Base-by-base conservation (phyloP, 257 asterid species). In the Plantago major region DNA sequence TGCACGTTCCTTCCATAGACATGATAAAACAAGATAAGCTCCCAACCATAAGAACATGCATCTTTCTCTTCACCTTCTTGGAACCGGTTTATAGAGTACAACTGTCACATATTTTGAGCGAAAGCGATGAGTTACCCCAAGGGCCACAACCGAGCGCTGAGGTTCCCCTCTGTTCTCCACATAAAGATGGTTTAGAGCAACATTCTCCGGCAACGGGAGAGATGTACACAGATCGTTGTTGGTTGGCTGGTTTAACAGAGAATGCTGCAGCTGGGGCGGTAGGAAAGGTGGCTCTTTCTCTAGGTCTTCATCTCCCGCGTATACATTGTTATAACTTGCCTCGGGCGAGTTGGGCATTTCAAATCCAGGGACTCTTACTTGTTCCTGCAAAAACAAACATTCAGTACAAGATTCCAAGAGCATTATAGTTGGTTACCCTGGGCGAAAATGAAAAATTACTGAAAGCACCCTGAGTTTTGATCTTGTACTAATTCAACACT, bases 61-160 rank as follows among this genome's bases (percentile, higher is more conserved):
- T 45, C 54, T 30, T 22, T 65, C 49, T 51, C 60, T 56, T 74
- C 79, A 88, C 81, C 94, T 81, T 72, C 94, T 84, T 22, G 80
- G 88, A 56, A 86, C 94, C 3, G 96, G 98, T 77, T 91, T 91
- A 67, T 88, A 91, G 44, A 91, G 96, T 82, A 91, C 90, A 17
- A 91, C 90, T 0, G 96, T 88, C 11, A 91, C 96, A 17, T 59
- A 88, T 58, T 88, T 91, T 1, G 96, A 84, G 28, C 98, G 95
- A 58, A 88, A 91, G 30, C 98, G 84, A 70, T 88, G 95, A 1
- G 96, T 86, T 43, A 83, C 80, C 30, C 98, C 98, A 0, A 91
- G 83, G 0, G 90, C 96, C 52, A 91, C 95, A 0, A 91, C 85
- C 0, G 96, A 75, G 17, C 90, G 81, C 5, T 88, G 84, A 22